Base-by-base conservation (phyloP, 345 rosid species). In the Lepidium sativum region DNA sequence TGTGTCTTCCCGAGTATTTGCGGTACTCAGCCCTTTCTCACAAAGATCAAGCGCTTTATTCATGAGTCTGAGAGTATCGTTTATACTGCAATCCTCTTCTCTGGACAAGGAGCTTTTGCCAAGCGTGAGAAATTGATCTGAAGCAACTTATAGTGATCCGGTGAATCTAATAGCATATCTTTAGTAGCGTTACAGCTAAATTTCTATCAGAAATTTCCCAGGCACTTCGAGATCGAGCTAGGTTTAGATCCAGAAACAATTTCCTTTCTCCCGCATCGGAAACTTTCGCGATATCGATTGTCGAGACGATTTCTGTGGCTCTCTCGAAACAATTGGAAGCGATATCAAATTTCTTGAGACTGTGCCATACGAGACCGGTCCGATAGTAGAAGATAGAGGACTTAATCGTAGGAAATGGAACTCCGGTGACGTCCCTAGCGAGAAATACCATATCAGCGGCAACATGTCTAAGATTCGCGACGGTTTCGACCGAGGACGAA, bases 401-500 rank as follows among this genome's bases (percentile, higher is more conserved):
- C 72, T 94, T 94, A 68, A 80, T 71, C 17, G 62, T 76, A 18
- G 96, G 86, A 57, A 89, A 94, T 27, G 96, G 92, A 9, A 90
- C 86, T 11, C 96, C 95, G 23, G 79, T 29, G 32, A 83, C 82
- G 12, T 84, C 87, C 3, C 51, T 56, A 13, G 91, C 92, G 39
- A 94, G 83, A 21, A 35, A 80, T 57, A 94, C 84, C 86, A 94
- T 81, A 69, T 94, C 97, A 53, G 99, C 86, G 33, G 97, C 91
- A n/a, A 80, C 72, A 37, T 90, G 89, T 23, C 96, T 84, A 60
- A 86, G 88, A 43, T 25, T 62, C 14, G 91, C 86, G 62, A 69
- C 67, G 78, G 15, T 61, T 47, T 70, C 73, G 34, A 73, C 17
- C 6, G 72, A 69, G 55, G 82, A 9, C 47, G 81, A 59, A 12